Conservation (phyloP, 176 grass and related monocot genomes). For the Cocos nucifera region DNA sequence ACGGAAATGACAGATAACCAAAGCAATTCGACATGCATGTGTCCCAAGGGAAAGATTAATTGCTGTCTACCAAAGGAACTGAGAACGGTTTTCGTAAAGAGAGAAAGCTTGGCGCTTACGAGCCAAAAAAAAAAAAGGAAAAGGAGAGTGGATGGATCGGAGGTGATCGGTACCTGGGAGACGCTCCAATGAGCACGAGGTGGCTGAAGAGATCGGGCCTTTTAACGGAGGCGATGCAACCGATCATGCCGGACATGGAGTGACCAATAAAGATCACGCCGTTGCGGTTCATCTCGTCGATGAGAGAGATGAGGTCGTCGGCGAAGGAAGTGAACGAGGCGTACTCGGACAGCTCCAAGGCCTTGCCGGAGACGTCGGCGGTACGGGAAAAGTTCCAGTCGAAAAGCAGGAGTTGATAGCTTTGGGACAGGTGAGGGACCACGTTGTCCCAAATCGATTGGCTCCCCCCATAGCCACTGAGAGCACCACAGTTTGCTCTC, state of each 20-base stretch:
- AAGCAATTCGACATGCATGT: too few species aligned
- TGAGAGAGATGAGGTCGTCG: slow-evolving; percentile 41
- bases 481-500: slow-evolving; percentile 54
- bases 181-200: slow-evolving; percentile 59
- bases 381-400: slow-evolving; percentile 66
- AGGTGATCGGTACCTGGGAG: slow-evolving; percentile 35
- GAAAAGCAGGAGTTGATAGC: slow-evolving; percentile 62
- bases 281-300: slow-evolving; percentile 38
- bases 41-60: too few species aligned
- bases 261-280: slow-evolving; percentile 52
- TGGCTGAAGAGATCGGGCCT: slow-evolving; percentile 58
- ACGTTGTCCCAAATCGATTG: slow-evolving; percentile 65
- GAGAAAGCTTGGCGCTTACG: too few species aligned
- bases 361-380: neutral
- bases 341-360: neutral
- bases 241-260: slow-evolving; percentile 79
- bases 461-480: slow-evolving; percentile 58
- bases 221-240: slow-evolving; percentile 69
- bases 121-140: too few species aligned
- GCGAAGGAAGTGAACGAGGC: slow-evolving; percentile 51
- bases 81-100: too few species aligned
- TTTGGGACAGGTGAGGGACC: slow-evolving; percentile 38
- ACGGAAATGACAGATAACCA: too few species aligned
- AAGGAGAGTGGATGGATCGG: too few species aligned
- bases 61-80: too few species aligned